phyloP scores from a whole-genome alignment of 176 grass and related monocot genomes.

The Juncus inflexus region DNA sequence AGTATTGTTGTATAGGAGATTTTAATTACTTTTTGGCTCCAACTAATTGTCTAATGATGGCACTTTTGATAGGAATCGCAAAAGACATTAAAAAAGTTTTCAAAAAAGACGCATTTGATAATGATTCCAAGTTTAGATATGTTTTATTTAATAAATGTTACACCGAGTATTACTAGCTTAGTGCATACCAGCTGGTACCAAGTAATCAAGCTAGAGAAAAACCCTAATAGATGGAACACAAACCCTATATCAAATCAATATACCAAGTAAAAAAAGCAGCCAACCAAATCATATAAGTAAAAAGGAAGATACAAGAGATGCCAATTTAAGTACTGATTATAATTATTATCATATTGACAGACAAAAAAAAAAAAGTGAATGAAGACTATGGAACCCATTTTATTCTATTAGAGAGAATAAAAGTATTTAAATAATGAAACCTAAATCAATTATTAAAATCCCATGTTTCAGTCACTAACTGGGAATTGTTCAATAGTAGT shows the following conservation, averaged over 20 bases:
- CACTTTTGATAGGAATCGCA: not conserved
- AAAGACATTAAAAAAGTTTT: constrained; percentile 3
- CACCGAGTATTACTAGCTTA: constrained; percentile 7
- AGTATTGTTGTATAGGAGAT: too few relatives aligned
- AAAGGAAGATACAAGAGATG: constrained; percentile 16
- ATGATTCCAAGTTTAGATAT: not conserved
- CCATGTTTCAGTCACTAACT: not conserved
- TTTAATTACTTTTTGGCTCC: too few relatives aligned
- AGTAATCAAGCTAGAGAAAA: constrained; percentile 7
- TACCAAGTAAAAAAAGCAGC: constrained; percentile 6
- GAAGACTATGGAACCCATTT: constrained; percentile 11
- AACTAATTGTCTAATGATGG: constrained; percentile 1
- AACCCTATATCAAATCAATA: constrained; percentile 1
- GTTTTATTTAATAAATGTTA: not conserved
- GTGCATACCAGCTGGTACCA: constrained; percentile 5
- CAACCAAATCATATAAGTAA: constrained; percentile 15
- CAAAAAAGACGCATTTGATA: not conserved
- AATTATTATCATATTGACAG: not conserved
- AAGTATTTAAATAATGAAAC: not conserved
- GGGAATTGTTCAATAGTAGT: constrained; percentile 5
- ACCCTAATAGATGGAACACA: not conserved
- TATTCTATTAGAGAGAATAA: constrained; percentile 11
- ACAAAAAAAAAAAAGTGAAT: constrained; percentile 2
- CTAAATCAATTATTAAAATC: constrained; percentile 8
- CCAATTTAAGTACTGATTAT: constrained; percentile 15